Percentiles rank a stretch among this genome's conserved stretches.
Conservation (phyloP, 768 basidiomycete species). For the Podaxis mareebaensis region DNA sequence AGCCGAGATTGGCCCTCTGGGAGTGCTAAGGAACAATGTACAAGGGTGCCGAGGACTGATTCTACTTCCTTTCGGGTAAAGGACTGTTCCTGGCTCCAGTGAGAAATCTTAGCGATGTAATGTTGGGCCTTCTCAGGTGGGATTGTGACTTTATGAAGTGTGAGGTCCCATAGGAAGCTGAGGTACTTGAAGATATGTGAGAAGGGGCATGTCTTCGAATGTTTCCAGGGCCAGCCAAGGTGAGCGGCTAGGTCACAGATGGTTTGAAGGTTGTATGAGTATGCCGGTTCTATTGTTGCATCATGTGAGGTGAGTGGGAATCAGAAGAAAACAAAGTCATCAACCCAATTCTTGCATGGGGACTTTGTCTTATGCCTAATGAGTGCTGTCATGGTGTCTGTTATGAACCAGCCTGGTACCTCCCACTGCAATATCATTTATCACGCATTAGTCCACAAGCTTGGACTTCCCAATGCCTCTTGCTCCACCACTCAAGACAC, state of each 20-base stretch:
- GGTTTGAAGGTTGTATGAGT: background rate
- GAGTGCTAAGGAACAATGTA: conserved; percentile 34
- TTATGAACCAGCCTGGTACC: no score
- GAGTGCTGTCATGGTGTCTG: conserved; percentile 31
- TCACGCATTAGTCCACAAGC: no score
- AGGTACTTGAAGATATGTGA: conserved; percentile 31
- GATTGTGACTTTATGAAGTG: conserved; percentile 28
- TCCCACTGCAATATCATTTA: no score
- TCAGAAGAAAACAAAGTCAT: conserved; percentile 29
- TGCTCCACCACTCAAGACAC: no score
- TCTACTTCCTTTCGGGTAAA: conserved; percentile 25
- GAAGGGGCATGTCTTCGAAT: conserved; percentile 29
- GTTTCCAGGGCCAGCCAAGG: conserved; percentile 38
- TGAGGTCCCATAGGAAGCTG: conserved; percentile 38
- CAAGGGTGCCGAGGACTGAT: conserved; percentile 33
- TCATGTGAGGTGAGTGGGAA: conserved; percentile 3
- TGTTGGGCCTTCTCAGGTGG: conserved; percentile 22
- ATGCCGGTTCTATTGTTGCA: background rate
- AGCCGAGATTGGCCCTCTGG: conserved; percentile 30
- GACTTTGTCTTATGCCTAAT: background rate
- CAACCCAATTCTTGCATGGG: conserved; percentile 28
- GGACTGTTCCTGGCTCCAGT: background rate
- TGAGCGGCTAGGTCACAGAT: conserved; percentile 21
- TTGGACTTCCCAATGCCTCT: no score
- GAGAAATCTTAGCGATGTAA: background rate